Base-by-base conservation (phyloP, 177 flowering plant genomes). In the Vitis hybrid region DNA sequence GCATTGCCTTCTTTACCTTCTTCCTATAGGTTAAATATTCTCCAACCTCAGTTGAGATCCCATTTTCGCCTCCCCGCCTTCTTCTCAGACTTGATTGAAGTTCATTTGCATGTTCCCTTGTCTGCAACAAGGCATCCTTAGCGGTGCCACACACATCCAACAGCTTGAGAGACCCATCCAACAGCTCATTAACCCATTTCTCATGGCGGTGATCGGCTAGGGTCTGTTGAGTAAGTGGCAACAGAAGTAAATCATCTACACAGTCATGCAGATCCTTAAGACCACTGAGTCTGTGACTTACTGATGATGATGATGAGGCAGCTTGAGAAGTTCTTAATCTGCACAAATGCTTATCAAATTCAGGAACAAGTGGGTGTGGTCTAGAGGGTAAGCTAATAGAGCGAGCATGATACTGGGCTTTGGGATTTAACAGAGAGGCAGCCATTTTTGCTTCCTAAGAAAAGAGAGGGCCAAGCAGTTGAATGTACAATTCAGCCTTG, bases 91-190 rank as follows among this genome's bases (percentile, higher is more conserved):
- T 18, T 7, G 86, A 82, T 52, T 80, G 78, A 20, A 82, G 58
- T 44, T 76, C 77, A 11, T 67, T 79, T 0, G 64, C 38, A 22
- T 51, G 11, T 55, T 85, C 80, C 64, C 71, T 82, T 5, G 65
- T 67, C 15, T 77, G 81, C n/a, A 67, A 14, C 74, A 81, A 52
- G 49, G 59, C 72, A 68, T 83, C 82, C 76, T 67, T 81, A 51
- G 79, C 71, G 14, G 73, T 57, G 59, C 64, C 55, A 15, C 81
- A 81, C 3, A 75, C 47, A 49, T 85, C 88, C 69, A 85, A 61
- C 54, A 81, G 70, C 73, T 75, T 70, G 11, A 85, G 69, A 67
- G 80, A 75, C 51, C 86, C 83, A 57, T 85, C 84, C 24, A 81
- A 61, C 1, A 71, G 31, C 38, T 71, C 71, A 22, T 79, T 75